phyloP scores from a whole-genome alignment of 192 early-diverging fungal genomes.

The Hyaloraphidium curvatum region DNA sequence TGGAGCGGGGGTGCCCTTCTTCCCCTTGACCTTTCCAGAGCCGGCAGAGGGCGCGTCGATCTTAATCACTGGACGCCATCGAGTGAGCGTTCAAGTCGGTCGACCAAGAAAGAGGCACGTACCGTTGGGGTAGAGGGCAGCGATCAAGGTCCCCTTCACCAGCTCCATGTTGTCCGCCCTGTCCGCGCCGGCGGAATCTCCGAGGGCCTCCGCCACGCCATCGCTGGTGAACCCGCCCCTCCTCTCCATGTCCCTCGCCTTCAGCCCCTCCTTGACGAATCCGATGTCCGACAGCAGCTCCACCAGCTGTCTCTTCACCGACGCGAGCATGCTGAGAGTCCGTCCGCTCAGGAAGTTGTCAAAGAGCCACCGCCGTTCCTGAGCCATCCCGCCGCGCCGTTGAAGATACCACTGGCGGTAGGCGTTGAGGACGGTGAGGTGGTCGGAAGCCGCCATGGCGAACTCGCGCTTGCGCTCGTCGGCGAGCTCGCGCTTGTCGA shows the following conservation, averaged over 20 bases:
- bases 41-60: not conserved
- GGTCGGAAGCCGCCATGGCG: slow-evolving; percentile 14
- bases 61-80: not conserved
- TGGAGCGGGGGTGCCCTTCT: not conserved
- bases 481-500: slow-evolving; percentile 22
- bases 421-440: slow-evolving; percentile 23
- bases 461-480: slow-evolving; percentile 16
- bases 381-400: slow-evolving; percentile 10
- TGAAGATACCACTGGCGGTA: slow-evolving; percentile 18
- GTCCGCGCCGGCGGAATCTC: not conserved
- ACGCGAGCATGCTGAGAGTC: slow-evolving; percentile 18
- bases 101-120: not conserved
- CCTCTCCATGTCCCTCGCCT: slow-evolving; percentile 16
- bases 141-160: slow-evolving; percentile 14
- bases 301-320: slow-evolving; percentile 20
- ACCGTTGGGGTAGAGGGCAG: slow-evolving; percentile 21
- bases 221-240: slow-evolving; percentile 9
- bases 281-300: slow-evolving; percentile 21
- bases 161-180: slow-evolving; percentile 12
- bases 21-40: not conserved
- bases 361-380: slow-evolving; percentile 13
- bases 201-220: slow-evolving; percentile 14
- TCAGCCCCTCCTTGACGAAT: slow-evolving; percentile 11
- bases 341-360: slow-evolving; percentile 20
- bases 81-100: slow-evolving; percentile 1